phyloP scores from a whole-genome alignment of 2,329 filamentous ascomycete genomes.

The Orbilia brochopaga region DNA sequence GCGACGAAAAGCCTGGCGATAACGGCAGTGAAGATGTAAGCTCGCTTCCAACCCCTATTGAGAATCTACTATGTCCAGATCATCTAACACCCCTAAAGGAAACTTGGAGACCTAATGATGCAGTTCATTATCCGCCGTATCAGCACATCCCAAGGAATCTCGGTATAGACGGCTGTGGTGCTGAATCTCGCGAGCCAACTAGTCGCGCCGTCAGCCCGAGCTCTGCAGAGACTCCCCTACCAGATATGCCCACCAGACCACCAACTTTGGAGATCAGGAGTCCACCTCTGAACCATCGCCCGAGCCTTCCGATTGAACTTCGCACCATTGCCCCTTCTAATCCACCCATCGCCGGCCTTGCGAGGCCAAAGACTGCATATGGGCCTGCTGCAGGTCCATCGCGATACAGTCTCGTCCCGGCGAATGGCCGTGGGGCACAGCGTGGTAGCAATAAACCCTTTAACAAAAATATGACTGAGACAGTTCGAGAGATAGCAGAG shows the following conservation, averaged over 20 bases:
- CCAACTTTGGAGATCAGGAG: conserved; percentile 35
- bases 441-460: conserved; percentile 22
- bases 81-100: conserved; percentile 13
- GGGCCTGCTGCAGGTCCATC: conserved; percentile 12
- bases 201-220: conserved; percentile 41
- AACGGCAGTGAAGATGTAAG: conserved; percentile 35
- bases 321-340: conserved; percentile 9
- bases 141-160: conserved; percentile 42
- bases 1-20: conserved; percentile 4
- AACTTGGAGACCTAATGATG: conserved; percentile 32
- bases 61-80: background rate
- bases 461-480: conserved; percentile 10
- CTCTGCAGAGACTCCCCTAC: conserved; percentile 40
- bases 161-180: conserved; percentile 9
- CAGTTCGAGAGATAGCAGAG: conserved; percentile 27
- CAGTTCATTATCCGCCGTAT: conserved; percentile 43
- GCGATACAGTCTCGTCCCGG: conserved; percentile 31
- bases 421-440: conserved; percentile 6
- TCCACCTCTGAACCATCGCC: conserved; percentile 28
- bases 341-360: conserved; percentile 18
- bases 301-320: conserved; percentile 40
- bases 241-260: conserved; percentile 39
- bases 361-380: conserved; percentile 35
- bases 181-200: conserved; percentile 19
- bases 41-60: background rate